Conservation (phyloP, 2,329 filamentous ascomycete species). For the Conoideocrella luteorostrata region DNA sequence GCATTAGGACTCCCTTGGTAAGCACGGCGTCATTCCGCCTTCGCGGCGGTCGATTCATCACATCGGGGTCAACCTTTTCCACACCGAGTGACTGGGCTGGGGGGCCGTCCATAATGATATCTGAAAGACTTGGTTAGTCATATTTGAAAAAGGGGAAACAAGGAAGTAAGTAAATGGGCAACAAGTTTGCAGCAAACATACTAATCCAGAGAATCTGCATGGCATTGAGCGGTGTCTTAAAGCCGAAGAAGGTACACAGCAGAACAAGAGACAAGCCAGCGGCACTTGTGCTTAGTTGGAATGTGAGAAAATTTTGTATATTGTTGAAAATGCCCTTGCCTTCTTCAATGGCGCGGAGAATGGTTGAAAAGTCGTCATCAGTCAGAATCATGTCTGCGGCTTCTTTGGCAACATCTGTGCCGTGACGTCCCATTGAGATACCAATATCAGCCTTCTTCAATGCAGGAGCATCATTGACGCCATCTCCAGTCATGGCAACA, state of each 20-base stretch:
- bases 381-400: constrained; percentile 91
- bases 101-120: constrained; percentile 99
- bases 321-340: constrained; percentile 99
- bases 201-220: constrained; percentile 99
- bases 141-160: neutral
- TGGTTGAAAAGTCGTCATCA: constrained; percentile 85
- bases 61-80: constrained; percentile 86
- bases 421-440: constrained; percentile 90
- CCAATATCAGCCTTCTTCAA: constrained; percentile 97
- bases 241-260: constrained; percentile 84
- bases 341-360: constrained; percentile 92
- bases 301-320: constrained; percentile 98
- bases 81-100: constrained; percentile 96
- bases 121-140: constrained; percentile 37
- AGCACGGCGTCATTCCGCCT: constrained; percentile 83
- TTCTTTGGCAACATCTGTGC: constrained; percentile 96
- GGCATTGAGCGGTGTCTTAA: constrained; percentile 91
- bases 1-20: constrained; percentile 72
- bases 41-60: constrained; percentile 84
- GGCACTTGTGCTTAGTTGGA: constrained; percentile 94
- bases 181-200: constrained; percentile 45
- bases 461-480: constrained; percentile 94
- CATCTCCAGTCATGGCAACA: constrained; percentile 97
- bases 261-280: constrained; percentile 88
- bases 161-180: too few relatives aligned